Conservation (phyloP, 257 asterid genomes). For the Jaltomata sinuosa region DNA sequence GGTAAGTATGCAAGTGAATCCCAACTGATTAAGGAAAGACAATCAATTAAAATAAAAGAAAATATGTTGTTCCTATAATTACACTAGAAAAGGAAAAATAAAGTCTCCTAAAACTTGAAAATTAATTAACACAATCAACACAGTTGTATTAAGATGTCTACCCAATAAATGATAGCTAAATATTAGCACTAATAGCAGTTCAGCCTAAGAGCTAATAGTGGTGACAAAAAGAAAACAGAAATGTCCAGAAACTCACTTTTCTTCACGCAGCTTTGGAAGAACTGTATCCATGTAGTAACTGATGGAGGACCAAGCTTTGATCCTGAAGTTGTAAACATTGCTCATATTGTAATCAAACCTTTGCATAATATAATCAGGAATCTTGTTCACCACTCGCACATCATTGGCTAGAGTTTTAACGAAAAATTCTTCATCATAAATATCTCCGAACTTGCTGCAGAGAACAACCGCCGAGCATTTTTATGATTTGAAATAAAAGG, state of each 20-base stretch:
- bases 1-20: background rate
- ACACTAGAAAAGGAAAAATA: no score
- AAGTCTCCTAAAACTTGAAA: no score
- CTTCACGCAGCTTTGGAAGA: slow-evolving; percentile 91
- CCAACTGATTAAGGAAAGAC: background rate
- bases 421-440: slow-evolving; percentile 86
- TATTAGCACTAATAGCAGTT: background rate
- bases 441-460: slow-evolving; percentile 91
- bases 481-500: slow-evolving; percentile 8
- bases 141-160: background rate
- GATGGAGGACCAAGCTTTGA: slow-evolving; percentile 93
- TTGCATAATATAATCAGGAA: slow-evolving; percentile 82
- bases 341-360: slow-evolving; percentile 80
- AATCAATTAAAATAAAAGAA: no score
- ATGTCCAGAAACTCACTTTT: slow-evolving; percentile 52
- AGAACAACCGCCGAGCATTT: slow-evolving; percentile 14
- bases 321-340: slow-evolving; percentile 85
- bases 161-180: background rate
- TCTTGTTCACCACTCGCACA: slow-evolving; percentile 58
- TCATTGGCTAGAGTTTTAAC: slow-evolving; percentile 60
- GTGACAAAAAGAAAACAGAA: background rate
- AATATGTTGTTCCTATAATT: no score
- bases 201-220: background rate
- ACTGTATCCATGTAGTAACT: slow-evolving; percentile 67
- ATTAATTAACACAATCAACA: no score